Percentiles rank a stretch among this genome's conserved stretches.
These are phyloP conservation scores for Cryptococcus sp. DNA, from an alignment of 1,284 basidiomycete species.

Conservation along the genomic window DNA sequence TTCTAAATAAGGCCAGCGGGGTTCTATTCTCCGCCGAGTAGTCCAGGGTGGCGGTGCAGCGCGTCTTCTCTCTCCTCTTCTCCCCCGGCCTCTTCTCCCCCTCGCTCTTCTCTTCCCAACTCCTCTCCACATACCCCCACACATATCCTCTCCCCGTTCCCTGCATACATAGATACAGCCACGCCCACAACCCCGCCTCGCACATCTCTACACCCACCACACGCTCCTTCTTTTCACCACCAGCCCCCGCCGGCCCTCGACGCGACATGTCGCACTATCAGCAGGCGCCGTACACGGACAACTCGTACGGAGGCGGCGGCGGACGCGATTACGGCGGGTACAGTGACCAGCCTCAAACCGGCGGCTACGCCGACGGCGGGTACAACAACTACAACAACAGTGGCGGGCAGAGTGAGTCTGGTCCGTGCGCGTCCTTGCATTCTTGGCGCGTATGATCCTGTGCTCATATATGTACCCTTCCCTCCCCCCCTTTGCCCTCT, in stretches of 20 bases:
- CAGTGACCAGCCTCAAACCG: constrained; percentile 27
- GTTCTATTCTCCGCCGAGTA: background rate
- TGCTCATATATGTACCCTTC: background rate
- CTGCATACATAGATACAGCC: background rate
- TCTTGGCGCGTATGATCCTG: background rate
- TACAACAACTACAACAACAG: constrained; percentile 4
- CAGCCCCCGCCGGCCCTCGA: background rate
- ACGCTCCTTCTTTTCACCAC: background rate
- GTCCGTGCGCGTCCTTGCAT: background rate
- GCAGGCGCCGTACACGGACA: constrained; percentile 34
- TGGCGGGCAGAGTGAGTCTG: constrained; percentile 18
- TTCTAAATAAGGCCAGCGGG: background rate
- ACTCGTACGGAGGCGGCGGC: constrained; percentile 12
- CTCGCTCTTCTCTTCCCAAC: background rate
- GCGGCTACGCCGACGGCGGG: constrained; percentile 11
- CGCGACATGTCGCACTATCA: constrained; percentile 37
- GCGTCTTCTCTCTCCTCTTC: background rate
- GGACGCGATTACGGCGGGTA: constrained; percentile 19
- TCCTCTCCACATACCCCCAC: background rate
- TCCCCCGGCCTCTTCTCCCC: background rate
- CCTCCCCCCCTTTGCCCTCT: background rate
- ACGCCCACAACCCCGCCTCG: background rate
- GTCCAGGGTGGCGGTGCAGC: background rate
- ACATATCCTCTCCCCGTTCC: background rate
- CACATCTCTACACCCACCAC: background rate